Evolutionary conservation across 352 stramenopile species (phyloP), one percentile per base, ranked within the genome.

Genomic region (Pythium rhizo-oryzae): DNA sequence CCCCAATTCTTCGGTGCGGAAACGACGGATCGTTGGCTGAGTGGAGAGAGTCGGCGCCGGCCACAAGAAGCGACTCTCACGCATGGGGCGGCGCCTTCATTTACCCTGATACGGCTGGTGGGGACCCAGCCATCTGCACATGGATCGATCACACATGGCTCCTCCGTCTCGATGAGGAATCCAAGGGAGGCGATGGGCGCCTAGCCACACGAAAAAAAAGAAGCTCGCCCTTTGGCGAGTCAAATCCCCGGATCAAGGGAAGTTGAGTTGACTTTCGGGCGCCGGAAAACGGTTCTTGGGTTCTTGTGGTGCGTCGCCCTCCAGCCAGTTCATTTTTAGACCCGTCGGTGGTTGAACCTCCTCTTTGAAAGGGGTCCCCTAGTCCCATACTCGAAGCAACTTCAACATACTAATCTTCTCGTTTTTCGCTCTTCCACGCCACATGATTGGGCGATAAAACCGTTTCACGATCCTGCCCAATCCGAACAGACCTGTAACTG

Each of bases 361-460:
- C 49, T 9, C n/a, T 39, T n/a, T 8, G 19, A 15, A 55, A 37
- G 24, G n/a, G 54, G 39, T 61, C 54, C 37, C 54, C 54, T 51
- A 61, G 3, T 47, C 41, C 41, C 24, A 13, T 16, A 33, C 24
- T 30, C 6, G 4, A 28, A 12, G 21, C 35, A 61, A 61, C 54
- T 61, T 61, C 54, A 61, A 61, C 35, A 21, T 24, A 23, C 35
- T 18, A 35, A 25, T 15, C 16, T 51, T 51, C 37, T 50, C 16
- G 28, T 23, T 49, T 60, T 13, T 30, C n/a, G n/a, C 24, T 37
- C 24, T 39, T 55, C 12, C 39, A 55, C 49, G 16, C 11, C 49
- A 55, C 7, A 55, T 55, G 49, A 55, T 55, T 55, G 49, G 49
- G 24, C 49, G 18, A 47, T 47, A 55, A 13, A 8, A 12, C 24